Conservation (phyloP, 108 stramenopile species). For the Conticribra guillardii region DNA sequence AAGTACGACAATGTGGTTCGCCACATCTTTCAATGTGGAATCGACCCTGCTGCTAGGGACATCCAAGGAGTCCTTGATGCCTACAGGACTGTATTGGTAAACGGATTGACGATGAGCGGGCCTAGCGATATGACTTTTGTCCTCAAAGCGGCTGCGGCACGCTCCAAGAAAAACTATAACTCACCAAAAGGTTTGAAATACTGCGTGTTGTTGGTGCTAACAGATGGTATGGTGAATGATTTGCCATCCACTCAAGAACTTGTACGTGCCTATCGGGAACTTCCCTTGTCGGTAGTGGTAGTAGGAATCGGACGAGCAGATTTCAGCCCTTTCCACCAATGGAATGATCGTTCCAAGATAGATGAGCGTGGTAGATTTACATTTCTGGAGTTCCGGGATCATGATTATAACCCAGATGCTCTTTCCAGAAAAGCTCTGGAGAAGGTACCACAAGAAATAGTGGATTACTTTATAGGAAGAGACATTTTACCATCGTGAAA, state of each 20-base stretch:
- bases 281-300: slow-evolving; percentile 78
- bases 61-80: slow-evolving; percentile 71
- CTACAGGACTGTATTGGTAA: slow-evolving; percentile 66
- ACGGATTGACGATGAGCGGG: slow-evolving; percentile 65
- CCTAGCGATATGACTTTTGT: slow-evolving; percentile 66
- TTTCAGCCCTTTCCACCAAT: slow-evolving; percentile 34
- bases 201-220: slow-evolving; percentile 80
- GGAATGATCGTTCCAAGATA: slow-evolving; percentile 5
- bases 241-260: slow-evolving; percentile 65
- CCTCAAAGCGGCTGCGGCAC: slow-evolving; percentile 59
- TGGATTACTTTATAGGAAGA: slow-evolving; percentile 44
- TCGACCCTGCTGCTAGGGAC: slow-evolving; percentile 42
- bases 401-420: slow-evolving; percentile 53
- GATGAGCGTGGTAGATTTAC: slow-evolving; percentile 41
- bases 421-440: slow-evolving; percentile 51
- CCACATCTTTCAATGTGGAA: slow-evolving; percentile 61
- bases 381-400: slow-evolving; percentile 57
- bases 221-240: slow-evolving; percentile 86
- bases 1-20: slow-evolving; percentile 64
- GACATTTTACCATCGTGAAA: slow-evolving; percentile 13
- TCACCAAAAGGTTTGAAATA: slow-evolving; percentile 44
- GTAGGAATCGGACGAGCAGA: slow-evolving; percentile 78
- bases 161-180: slow-evolving; percentile 53
- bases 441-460: slow-evolving; percentile 49
- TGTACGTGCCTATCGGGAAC: slow-evolving; percentile 48